Conservation (phyloP, 768 basidiomycete genomes). For the Thelephora ganbajun region DNA sequence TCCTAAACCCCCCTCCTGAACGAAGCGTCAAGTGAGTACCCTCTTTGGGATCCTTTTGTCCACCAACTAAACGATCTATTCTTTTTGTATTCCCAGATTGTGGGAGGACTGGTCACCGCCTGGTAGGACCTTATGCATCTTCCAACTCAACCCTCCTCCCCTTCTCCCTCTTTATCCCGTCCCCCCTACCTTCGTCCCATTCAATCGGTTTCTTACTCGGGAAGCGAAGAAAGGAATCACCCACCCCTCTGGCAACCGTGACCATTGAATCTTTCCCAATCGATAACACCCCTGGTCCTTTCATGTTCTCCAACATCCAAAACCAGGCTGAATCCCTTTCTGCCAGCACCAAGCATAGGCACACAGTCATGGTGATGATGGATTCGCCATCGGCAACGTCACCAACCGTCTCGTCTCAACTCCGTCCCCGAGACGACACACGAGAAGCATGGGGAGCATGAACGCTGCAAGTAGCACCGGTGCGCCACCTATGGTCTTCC, state of each 20-base stretch:
- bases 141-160: conserved; percentile 2
- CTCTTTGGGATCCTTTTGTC: conserved; percentile 21
- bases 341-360: conserved; percentile 57
- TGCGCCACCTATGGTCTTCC: conserved; percentile 1
- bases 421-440: conserved; percentile 32
- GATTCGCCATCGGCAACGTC: conserved; percentile 32
- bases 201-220: conserved; percentile 17
- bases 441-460: conserved; percentile 31
- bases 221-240: conserved; percentile 6
- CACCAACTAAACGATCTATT: conserved; percentile 16
- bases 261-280: background rate
- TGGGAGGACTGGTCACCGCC: conserved; percentile 9
- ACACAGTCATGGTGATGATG: conserved; percentile 68
- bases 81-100: conserved; percentile 1
- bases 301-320: conserved; percentile 14
- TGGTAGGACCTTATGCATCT: conserved; percentile 6
- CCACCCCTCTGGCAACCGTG: background rate
- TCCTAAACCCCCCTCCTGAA: too few relatives aligned
- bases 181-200: conserved; percentile 13
- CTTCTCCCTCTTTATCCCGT: conserved; percentile 7
- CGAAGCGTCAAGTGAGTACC: conserved; percentile 4
- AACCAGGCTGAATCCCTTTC: conserved; percentile 16
- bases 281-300: conserved; percentile 5
- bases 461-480: conserved; percentile 19
- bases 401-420: conserved; percentile 10